Percentiles rank a stretch among this genome's conserved stretches.
Conservation (phyloP, 139 green algal species). For the Picochlorum sp. region DNA sequence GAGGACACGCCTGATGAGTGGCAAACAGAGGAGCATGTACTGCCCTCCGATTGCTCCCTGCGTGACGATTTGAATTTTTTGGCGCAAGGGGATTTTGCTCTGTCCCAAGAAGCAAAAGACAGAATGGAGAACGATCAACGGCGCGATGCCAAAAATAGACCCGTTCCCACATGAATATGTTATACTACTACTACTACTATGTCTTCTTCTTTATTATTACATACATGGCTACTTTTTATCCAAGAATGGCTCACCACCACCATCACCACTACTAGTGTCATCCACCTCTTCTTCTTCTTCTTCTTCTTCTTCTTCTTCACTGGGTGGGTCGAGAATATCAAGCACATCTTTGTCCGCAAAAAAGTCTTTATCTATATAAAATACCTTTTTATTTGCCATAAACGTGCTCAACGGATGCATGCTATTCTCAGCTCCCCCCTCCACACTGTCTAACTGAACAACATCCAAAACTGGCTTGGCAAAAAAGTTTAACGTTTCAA, state of each 20-base stretch:
- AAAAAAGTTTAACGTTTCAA: conserved; percentile 25
- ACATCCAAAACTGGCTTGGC: conserved; percentile 3
- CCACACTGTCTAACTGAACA: conserved; percentile 20
- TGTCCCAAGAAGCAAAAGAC: conserved; percentile 36
- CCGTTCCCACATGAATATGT: not conserved
- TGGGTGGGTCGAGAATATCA: conserved; percentile 20
- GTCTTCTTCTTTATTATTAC: not conserved
- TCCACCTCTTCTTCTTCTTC: not conserved
- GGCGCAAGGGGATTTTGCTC: conserved; percentile 16
- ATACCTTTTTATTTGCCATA: conserved; percentile 17
- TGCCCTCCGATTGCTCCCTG: conserved; percentile 59
- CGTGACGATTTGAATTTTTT: conserved; percentile 51
- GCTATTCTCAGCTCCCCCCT: conserved; percentile 8
- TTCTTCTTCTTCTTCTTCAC: not conserved
- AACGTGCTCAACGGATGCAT: conserved; percentile 39
- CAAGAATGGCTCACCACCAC: not conserved
- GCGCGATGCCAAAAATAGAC: conserved; percentile 39
- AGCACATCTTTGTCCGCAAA: conserved; percentile 37
- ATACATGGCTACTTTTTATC: not conserved
- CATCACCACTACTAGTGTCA: not conserved
- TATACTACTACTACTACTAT: conserved; percentile 2
- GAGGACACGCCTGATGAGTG: conserved; percentile 33
- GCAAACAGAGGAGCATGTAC: conserved; percentile 15
- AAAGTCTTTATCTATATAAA: conserved; percentile 25
- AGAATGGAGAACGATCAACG: conserved; percentile 44